Conservation (phyloP, 176 grass and related monocot species). For the Oryza glaberrima region DNA sequence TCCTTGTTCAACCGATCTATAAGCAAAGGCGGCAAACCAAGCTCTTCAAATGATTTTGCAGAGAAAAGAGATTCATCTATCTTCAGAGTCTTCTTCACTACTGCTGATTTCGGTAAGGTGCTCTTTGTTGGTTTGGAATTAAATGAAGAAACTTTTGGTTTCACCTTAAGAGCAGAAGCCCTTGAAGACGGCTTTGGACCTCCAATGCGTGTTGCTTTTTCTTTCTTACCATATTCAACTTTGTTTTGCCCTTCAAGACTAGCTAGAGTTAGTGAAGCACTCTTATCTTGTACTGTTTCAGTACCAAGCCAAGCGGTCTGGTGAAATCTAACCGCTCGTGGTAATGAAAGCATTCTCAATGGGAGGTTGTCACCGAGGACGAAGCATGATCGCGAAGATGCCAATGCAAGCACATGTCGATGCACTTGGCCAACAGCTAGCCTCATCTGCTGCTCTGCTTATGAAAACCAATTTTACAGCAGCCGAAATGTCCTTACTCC, state of each 20-base stretch:
- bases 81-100: conserved; percentile 51
- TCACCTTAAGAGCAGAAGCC: conserved; percentile 35
- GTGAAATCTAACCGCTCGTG: conserved; percentile 47
- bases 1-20: conserved; percentile 62
- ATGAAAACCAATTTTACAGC: background rate
- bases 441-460: conserved; percentile 46
- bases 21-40: conserved; percentile 78
- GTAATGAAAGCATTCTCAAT: conserved; percentile 50
- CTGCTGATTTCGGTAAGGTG: conserved; percentile 21
- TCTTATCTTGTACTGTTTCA: conserved; percentile 34
- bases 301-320: conserved; percentile 44
- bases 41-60: conserved; percentile 78
- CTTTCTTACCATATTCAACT: conserved; percentile 51
- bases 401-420: conserved; percentile 65
- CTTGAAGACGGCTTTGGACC: conserved; percentile 48
- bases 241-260: conserved; percentile 61
- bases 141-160: conserved; percentile 40
- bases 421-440: conserved; percentile 61
- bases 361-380: conserved; percentile 53
- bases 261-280: conserved; percentile 53
- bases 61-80: conserved; percentile 87
- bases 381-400: conserved; percentile 69
- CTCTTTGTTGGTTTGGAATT: conserved; percentile 38
- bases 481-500: background rate
- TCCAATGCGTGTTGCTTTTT: conserved; percentile 44